Evolutionary conservation across 805 yeast genomes (phyloP).

Genomic region (Saturnispora bothae): DNA sequence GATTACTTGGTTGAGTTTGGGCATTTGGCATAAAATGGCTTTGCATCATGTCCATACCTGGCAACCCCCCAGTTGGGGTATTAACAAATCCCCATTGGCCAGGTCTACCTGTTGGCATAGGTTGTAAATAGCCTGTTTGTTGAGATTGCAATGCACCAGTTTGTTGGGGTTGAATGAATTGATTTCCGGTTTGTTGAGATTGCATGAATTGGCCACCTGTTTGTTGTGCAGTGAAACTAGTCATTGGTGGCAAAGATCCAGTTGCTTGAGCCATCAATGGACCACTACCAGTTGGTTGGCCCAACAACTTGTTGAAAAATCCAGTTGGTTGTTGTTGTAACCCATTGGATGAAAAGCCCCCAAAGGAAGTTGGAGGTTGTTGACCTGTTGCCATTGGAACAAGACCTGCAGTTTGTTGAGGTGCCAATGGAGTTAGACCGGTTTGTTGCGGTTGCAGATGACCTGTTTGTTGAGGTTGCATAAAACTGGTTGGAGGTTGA

Average conservation of each 20-base stretch:
- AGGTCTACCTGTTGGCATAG: constrained; percentile 53
- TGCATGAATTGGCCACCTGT: constrained; percentile 24
- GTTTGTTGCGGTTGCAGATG: constrained; percentile 17
- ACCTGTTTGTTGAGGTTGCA: constrained; percentile 6
- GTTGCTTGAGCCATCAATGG: constrained; percentile 40
- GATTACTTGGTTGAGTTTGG: constrained; percentile 19
- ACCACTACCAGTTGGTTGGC: constrained; percentile 38
- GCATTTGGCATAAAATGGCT: constrained; percentile 55
- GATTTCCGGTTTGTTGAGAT: constrained; percentile 33
- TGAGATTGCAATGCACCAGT: constrained; percentile 31
- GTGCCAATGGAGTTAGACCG: constrained; percentile 30
- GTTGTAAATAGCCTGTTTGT: constrained; percentile 34
- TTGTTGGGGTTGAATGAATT: constrained; percentile 33
- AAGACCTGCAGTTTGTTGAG: constrained; percentile 25
- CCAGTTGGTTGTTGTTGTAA: constrained; percentile 30
- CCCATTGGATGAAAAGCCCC: constrained; percentile 45
- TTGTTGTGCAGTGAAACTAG: constrained; percentile 24
- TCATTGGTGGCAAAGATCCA: constrained; percentile 29
- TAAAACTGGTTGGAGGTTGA: constrained; percentile 1
- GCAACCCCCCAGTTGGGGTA: constrained; percentile 58
- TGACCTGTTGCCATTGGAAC: constrained; percentile 41
- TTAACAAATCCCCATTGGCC: constrained; percentile 76
- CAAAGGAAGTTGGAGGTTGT: constrained; percentile 22
- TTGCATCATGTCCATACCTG: constrained; percentile 58
- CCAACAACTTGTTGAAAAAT: constrained; percentile 34